Evolutionary conservation across 768 basidiomycete species (phyloP), one percentile per base, ranked within the genome.

Genomic region (Collybia sordida): DNA sequence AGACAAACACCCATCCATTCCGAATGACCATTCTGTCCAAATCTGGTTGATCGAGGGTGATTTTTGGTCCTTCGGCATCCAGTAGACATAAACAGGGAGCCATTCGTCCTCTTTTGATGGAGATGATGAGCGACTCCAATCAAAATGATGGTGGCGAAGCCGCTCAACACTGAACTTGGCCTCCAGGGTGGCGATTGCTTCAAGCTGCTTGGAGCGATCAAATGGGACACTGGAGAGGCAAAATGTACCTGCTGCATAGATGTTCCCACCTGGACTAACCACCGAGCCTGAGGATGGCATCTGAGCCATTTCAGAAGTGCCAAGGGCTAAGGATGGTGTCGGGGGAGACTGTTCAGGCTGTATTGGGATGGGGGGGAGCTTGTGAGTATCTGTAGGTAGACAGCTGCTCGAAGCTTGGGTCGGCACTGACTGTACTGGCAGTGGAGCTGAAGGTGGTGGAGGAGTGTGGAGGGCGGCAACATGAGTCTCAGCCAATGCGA

Each of bases 11-110:
- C 65, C 65, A 35, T 66, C 56, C 18, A 69, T 17, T 6, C 68
- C 64, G 35, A 56, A 41, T 0, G 52, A 36, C 31, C 60, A 56
- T 37, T 70, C 68, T 15, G 48, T 51, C 65, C 67, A 72, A 21
- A 67, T 52, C 31, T 68, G 52, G 12, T 49, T 31, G 36, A 69
- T 48, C 0, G 46, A 24, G 11, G 28, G n/a, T 36, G 56, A 41
- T n/a, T n/a, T n/a, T 46, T 44, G 49, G 24, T 28, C 37, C 40
- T 41, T 45, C n/a, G 53, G 53, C 34, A 22, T 49, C 53, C 48
- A 54, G 28, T 58, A 62, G 4, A 25, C 15, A 35, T 69, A 70
- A 31, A 51, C 24, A 1, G 66, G 66, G 1, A 68, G 58, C 54
- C 57, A 67, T 15, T 65, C 58, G 19, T 59, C 54, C 4, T 50